Evolutionary conservation across 805 yeast genomes (phyloP).

Genomic region (Metschnikowia hibisci): DNA sequence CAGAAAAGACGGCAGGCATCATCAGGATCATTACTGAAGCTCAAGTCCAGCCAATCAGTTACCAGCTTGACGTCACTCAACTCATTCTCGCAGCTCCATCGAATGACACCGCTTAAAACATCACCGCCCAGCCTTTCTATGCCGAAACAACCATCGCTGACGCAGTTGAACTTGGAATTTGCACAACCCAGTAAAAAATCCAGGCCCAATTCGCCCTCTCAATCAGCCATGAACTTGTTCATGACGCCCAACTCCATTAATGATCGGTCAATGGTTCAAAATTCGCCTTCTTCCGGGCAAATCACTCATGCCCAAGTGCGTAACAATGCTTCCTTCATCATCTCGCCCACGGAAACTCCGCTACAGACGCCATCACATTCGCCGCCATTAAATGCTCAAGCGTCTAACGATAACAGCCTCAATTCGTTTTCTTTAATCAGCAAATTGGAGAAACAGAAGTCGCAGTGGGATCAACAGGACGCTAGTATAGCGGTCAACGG

Average conservation of each 20-base stretch:
- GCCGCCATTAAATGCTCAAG: constrained; percentile 39
- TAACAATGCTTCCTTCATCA: constrained; percentile 22
- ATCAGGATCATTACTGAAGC: constrained; percentile 21
- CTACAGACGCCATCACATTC: constrained; percentile 47
- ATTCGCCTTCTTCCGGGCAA: constrained; percentile 2
- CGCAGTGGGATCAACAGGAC: constrained; percentile 13
- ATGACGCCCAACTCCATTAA: constrained; percentile 6
- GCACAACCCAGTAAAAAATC: constrained; percentile 37
- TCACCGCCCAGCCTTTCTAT: constrained; percentile 3
- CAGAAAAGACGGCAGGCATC: constrained; percentile 20
- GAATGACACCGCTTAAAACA: constrained; percentile 45
- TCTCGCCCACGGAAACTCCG: constrained; percentile 45
- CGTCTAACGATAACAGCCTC: constrained; percentile 13
- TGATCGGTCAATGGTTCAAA: not conserved
- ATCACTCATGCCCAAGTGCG: constrained; percentile 7
- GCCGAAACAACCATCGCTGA: constrained; percentile 29
- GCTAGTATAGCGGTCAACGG: constrained; percentile 38
- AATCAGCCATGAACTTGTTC: constrained; percentile 10
- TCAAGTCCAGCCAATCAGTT: constrained; percentile 21
- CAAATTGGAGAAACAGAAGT: constrained; percentile 24
- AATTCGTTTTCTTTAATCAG: constrained; percentile 23
- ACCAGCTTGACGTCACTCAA: constrained; percentile 13
- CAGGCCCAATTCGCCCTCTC: constrained; percentile 46
- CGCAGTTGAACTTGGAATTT: constrained; percentile 37
- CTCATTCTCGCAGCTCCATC: constrained; percentile 22